These are phyloP conservation scores for Fusarium poae DNA, from an alignment of 2,329 filamentous ascomycete species.

Conservation along the genomic window DNA sequence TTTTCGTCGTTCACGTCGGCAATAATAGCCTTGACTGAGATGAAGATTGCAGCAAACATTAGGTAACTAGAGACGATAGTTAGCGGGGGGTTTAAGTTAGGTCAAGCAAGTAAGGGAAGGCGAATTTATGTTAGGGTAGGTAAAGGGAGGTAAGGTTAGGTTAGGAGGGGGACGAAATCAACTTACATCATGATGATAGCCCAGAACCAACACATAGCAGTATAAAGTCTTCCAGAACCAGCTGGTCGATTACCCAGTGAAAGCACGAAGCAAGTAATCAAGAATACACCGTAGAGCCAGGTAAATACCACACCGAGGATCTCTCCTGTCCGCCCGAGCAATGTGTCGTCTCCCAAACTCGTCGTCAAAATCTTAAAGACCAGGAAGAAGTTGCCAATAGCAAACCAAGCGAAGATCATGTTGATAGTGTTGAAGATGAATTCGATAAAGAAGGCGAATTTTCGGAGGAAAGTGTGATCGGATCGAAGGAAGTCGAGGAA, in stretches of 20 bases:
- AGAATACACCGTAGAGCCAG: slow-evolving; percentile 92
- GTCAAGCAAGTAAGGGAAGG: too few species aligned
- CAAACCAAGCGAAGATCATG: slow-evolving; percentile 99
- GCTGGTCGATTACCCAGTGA: slow-evolving; percentile 94
- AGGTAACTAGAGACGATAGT: slow-evolving; percentile 72
- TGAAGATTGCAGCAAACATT: slow-evolving; percentile 94
- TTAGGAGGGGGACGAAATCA: not conserved
- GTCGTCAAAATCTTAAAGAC: slow-evolving; percentile 97
- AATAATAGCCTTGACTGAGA: slow-evolving; percentile 89
- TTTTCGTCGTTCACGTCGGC: slow-evolving; percentile 70
- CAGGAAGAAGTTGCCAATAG: slow-evolving; percentile 98
- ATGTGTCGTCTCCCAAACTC: slow-evolving; percentile 76
- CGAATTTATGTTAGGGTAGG: too few species aligned
- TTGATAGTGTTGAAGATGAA: slow-evolving; percentile 95
- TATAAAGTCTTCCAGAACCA: slow-evolving; percentile 93
- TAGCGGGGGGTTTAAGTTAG: too few species aligned
- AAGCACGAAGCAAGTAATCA: slow-evolving; percentile 95
- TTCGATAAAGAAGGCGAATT: slow-evolving; percentile 90
- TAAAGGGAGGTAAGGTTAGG: too few species aligned
- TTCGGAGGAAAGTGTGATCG: slow-evolving; percentile 87
- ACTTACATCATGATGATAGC: slow-evolving; percentile 89
- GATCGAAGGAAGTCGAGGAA: slow-evolving; percentile 97
- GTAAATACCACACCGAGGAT: slow-evolving; percentile 92
- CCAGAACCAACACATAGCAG: slow-evolving; percentile 99
- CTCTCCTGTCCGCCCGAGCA: slow-evolving; percentile 82